Base-by-base conservation (phyloP, 495 filamentous ascomycete genomes). In the Choiromyces venosus region DNA sequence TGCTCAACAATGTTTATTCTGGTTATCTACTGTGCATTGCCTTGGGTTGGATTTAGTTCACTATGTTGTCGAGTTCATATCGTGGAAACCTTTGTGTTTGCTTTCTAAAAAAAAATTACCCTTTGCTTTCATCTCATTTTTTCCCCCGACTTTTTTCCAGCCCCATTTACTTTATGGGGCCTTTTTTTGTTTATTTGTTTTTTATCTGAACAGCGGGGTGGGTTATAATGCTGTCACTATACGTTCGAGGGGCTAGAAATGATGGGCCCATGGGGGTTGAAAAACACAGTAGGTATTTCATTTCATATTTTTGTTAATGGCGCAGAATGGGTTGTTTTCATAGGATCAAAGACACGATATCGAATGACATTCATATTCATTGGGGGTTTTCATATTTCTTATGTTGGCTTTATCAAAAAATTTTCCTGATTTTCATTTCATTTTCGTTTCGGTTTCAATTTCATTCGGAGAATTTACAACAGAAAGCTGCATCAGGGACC, bases 321-420 rank as follows among this genome's bases (percentile, higher is more conserved):
- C 75, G 75, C 75, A 77, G 75, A 77, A 77, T 76, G 76, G 75
- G 75, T 70, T 69, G 75, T 77, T 61, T 77, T 77, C 75, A 77
- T 77, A 77, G 75, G 73, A 77, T 77, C 69, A 77, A 61, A 66
- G 74, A 76, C 74, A 76, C 74, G 75, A 77, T 77, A 76, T 77
- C 74, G 74, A 73, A 77, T 70, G 70, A 77, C 75, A 76, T 75
- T 68, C 52, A 25, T 61, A 61, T 29, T 61, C 52, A 61, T 61
- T 61, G 52, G 52, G 52, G 52, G 52, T 29, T 61, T 61, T 61
- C 52, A 61, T 33, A 25, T 61, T 77, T 77, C 75, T 72, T 77
- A 77, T 77, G 71, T 77, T 67, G 76, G 75, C 69, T 69, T 77
- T 77, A 72, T 64, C 29, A 1, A n/a, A n/a, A n/a, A n/a, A 67